These are phyloP conservation scores for Arctium minus DNA, from an alignment of 129 eudicot species.

Conservation along the genomic window DNA sequence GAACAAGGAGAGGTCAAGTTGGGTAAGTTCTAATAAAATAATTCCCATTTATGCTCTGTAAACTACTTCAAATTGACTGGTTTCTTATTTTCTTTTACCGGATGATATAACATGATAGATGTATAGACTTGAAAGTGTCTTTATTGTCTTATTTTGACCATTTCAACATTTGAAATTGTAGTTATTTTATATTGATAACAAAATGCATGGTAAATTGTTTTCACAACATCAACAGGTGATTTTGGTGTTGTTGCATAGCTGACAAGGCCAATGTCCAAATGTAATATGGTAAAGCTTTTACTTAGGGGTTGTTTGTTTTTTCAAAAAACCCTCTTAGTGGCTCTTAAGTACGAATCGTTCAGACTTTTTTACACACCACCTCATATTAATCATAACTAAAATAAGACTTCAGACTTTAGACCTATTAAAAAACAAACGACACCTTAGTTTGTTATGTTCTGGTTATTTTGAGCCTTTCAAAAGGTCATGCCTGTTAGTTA, in stretches of 20 bases:
- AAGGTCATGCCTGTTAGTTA: background rate
- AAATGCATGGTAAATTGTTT: slow-evolving; percentile 10
- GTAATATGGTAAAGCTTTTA: slow-evolving; percentile 67
- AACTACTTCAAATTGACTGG: background rate
- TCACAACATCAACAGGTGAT: slow-evolving; percentile 64
- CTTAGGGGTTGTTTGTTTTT: background rate
- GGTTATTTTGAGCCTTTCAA: background rate
- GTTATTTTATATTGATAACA: background rate
- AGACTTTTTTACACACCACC: no score
- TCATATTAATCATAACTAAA: no score
- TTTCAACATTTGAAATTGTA: slow-evolving; percentile 10
- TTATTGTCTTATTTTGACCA: background rate
- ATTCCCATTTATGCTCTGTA: background rate
- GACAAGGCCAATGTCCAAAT: slow-evolving; percentile 97
- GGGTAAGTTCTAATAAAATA: slow-evolving; percentile 49
- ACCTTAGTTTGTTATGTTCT: background rate
- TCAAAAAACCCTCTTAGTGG: no score
- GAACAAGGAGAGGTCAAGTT: slow-evolving; percentile 99
- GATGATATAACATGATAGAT: slow-evolving; percentile 3
- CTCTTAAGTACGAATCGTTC: no score
- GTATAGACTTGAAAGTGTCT: slow-evolving; percentile 14
- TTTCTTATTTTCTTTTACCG: background rate
- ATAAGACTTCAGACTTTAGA: no score
- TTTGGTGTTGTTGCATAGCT: slow-evolving; percentile 99
- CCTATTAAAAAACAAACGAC: no score